Conservation (phyloP, 805 yeast genomes). For the Candida vaughaniae region DNA sequence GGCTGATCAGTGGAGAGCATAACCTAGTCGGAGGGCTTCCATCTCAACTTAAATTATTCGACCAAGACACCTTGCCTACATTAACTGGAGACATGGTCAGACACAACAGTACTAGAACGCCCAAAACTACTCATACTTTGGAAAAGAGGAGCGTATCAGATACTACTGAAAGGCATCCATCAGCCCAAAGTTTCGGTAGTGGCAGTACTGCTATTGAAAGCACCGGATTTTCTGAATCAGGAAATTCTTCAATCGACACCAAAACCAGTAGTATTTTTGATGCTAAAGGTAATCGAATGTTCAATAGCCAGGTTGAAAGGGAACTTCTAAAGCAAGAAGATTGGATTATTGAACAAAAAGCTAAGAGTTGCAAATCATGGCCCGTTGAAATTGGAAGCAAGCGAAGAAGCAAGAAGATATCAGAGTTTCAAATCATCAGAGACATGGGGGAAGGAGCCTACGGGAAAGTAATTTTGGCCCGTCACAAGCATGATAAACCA, state of each 20-base stretch:
- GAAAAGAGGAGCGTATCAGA: neutral
- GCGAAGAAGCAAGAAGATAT: slow-evolving; percentile 68
- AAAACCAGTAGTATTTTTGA: slow-evolving; percentile 18
- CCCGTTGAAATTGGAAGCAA: slow-evolving; percentile 58
- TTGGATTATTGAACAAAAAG: slow-evolving; percentile 38
- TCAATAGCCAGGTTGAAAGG: slow-evolving; percentile 28
- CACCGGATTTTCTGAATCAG: slow-evolving; percentile 18
- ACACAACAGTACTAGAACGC: slow-evolving; percentile 32
- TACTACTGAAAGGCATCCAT: neutral
- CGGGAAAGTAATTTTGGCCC: slow-evolving; percentile 85
- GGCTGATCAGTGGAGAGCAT: slow-evolving; percentile 14
- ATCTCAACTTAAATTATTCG: slow-evolving; percentile 53
- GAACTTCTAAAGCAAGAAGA: slow-evolving; percentile 47
- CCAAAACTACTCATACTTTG: slow-evolving; percentile 1
- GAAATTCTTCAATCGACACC: slow-evolving; percentile 42
- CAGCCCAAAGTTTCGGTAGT: neutral
- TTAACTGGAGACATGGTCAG: slow-evolving; percentile 29
- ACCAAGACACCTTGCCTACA: slow-evolving; percentile 18
- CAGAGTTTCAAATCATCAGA: slow-evolving; percentile 69
- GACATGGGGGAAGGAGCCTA: slow-evolving; percentile 96
- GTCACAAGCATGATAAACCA: slow-evolving; percentile 58
- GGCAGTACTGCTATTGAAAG: slow-evolving; percentile 1
- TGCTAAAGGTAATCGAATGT: neutral
- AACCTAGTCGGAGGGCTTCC: slow-evolving; percentile 36
- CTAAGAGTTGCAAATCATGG: slow-evolving; percentile 41